phyloP scores from a whole-genome alignment of 768 basidiomycete genomes.

The Clavaria fumosa region DNA sequence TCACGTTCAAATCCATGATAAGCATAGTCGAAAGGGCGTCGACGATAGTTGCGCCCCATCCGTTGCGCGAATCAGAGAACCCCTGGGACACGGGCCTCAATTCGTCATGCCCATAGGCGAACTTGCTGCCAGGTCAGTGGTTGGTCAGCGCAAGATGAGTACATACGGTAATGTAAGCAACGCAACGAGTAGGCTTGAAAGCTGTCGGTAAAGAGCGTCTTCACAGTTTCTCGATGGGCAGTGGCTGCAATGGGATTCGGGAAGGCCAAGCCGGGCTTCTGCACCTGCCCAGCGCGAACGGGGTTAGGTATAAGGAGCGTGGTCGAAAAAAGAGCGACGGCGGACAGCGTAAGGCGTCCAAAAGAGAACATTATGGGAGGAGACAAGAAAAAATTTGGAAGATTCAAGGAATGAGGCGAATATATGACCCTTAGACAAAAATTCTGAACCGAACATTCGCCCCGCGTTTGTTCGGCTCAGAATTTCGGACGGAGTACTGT shows the following conservation, averaged over 20 bases:
- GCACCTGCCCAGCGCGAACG: constrained; percentile 26
- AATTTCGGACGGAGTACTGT: too few relatives aligned
- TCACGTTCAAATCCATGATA: constrained; percentile 34
- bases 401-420: background rate
- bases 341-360: background rate
- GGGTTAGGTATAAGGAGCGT: constrained; percentile 9
- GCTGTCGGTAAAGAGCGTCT: constrained; percentile 33
- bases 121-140: constrained; percentile 21
- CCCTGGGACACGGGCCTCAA: constrained; percentile 32
- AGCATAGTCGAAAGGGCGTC: constrained; percentile 40
- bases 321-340: background rate
- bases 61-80: constrained; percentile 16
- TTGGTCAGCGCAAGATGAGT: background rate
- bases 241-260: constrained; percentile 27
- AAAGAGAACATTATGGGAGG: background rate
- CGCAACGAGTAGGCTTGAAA: constrained; percentile 44
- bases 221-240: constrained; percentile 25
- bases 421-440: background rate
- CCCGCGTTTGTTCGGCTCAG: background rate
- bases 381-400: background rate
- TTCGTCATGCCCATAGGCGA: constrained; percentile 49
- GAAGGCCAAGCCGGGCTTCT: constrained; percentile 26
- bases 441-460: background rate
- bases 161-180: background rate
- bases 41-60: constrained; percentile 31